phyloP scores from a whole-genome alignment of 2,329 filamentous ascomycete species.

The Mycosphaerella sp. region DNA sequence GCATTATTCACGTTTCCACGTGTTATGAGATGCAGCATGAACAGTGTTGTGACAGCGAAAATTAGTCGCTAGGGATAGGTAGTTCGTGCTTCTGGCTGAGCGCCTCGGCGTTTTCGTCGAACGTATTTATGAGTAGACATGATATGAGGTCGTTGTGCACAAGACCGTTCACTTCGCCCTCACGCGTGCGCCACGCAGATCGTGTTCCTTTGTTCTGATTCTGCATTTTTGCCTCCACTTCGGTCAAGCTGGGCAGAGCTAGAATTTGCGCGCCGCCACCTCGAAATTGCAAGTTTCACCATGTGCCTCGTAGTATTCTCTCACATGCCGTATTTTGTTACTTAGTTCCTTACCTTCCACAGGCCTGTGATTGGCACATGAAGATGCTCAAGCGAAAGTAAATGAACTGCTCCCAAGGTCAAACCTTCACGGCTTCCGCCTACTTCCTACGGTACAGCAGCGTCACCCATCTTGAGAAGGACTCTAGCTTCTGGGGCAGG shows the following conservation, averaged over 20 bases:
- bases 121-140: conserved; percentile 24
- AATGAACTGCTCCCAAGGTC: not conserved
- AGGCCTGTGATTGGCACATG: not conserved
- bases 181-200: not conserved
- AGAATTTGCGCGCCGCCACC: not conserved
- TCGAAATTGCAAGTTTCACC: not conserved
- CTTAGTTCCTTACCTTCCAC: not conserved
- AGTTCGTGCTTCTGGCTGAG: conserved; percentile 23
- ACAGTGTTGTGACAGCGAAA: conserved; percentile 22
- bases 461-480: too few relatives aligned
- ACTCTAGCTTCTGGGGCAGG: not conserved
- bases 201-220: not conserved
- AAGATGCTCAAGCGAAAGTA: not conserved
- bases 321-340: too few relatives aligned
- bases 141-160: conserved; percentile 16
- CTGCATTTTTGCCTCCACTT: not conserved
- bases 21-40: conserved; percentile 25
- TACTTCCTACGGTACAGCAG: too few relatives aligned
- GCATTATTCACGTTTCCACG: conserved; percentile 16
- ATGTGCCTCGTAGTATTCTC: too few relatives aligned
- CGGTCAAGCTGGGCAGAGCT: not conserved
- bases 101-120: conserved; percentile 18
- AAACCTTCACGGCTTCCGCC: not conserved
- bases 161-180: conserved; percentile 9
- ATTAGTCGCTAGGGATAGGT: conserved; percentile 22